Evolutionary conservation across 192 early-diverging fungal species (phyloP).

Genomic region (Rhizophagus clarus): DNA sequence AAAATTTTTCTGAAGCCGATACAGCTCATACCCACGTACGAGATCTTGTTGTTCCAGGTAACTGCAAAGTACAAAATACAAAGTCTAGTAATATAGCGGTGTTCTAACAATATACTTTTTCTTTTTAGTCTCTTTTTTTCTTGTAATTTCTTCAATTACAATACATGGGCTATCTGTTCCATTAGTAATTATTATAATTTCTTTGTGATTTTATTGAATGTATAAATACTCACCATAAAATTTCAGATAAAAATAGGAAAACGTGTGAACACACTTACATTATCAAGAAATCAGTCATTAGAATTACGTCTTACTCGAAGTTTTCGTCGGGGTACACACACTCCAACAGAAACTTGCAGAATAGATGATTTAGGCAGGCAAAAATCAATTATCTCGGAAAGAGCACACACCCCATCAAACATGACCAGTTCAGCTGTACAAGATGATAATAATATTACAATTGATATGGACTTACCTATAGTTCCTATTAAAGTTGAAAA

Average conservation of each 20-base stretch:
- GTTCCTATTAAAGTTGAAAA: background rate
- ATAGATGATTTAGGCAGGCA: background rate
- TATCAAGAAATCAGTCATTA: background rate
- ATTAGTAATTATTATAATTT: slow-evolving; percentile 2
- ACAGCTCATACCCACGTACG: background rate
- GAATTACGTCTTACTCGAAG: background rate
- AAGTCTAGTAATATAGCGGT: background rate
- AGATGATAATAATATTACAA: background rate
- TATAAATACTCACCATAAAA: background rate
- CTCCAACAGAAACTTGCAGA: background rate
- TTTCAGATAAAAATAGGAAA: slow-evolving; percentile 3
- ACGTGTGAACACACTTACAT: background rate
- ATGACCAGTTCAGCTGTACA: too few species aligned
- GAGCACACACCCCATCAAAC: too few species aligned
- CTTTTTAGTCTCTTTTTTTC: slow-evolving; percentile 62
- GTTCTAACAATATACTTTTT: slow-evolving; percentile 5
- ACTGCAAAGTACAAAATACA: background rate
- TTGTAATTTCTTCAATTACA: slow-evolving; percentile 78
- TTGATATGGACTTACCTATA: background rate
- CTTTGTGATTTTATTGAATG: background rate
- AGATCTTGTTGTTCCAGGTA: slow-evolving; percentile 11
- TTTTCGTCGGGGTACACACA: too few species aligned
- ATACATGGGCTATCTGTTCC: slow-evolving; percentile 83
- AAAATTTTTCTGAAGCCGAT: background rate
- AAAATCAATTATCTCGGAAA: too few species aligned